A percentile compares a stretch with the other conserved stretches of the same genome.
Conservation (phyloP, 2,329 filamentous ascomycete genomes). For the Claviceps humidiphila region DNA sequence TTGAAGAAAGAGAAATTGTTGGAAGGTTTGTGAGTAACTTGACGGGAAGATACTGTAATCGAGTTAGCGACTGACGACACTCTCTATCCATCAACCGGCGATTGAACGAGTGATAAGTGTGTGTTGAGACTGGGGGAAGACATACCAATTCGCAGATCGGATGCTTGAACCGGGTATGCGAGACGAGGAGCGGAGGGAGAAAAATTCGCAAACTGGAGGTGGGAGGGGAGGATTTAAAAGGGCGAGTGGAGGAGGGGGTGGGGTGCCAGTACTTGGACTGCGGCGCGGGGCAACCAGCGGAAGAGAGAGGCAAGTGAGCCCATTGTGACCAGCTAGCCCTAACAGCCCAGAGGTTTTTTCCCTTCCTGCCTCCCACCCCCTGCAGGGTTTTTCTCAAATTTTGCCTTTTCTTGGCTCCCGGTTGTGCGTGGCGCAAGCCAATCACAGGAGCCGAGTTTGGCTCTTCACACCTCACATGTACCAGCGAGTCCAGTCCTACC, state of each 20-base stretch:
- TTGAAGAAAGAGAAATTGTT: slow-evolving; percentile 1
- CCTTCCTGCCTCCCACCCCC: slow-evolving; percentile 4
- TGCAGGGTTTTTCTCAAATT: slow-evolving; percentile 9
- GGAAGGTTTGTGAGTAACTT: slow-evolving; percentile 5
- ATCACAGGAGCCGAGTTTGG: slow-evolving; percentile 3
- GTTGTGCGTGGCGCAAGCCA: slow-evolving; percentile 5
- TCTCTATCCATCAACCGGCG: slow-evolving; percentile 2
- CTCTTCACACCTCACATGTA: background rate
- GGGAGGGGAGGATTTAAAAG: slow-evolving; percentile 27
- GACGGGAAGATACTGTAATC: slow-evolving; percentile 1
- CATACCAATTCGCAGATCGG: slow-evolving; percentile 29
- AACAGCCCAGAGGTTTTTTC: slow-evolving; percentile 20
- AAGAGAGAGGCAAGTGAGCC: background rate
- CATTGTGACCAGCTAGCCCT: slow-evolving; percentile 17
- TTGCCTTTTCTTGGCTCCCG: background rate
- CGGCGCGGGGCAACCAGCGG: slow-evolving; percentile 23
- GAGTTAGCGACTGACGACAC: slow-evolving; percentile 1
- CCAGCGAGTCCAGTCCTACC: slow-evolving; percentile 1
- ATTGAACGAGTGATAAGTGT: background rate
- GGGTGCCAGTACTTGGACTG: slow-evolving; percentile 15
- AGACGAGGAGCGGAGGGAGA: slow-evolving; percentile 27
- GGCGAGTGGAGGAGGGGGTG: slow-evolving; percentile 16
- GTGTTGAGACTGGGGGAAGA: slow-evolving; percentile 6
- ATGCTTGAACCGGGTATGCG: slow-evolving; percentile 32
- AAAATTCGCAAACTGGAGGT: slow-evolving; percentile 22